Conservation (phyloP, 495 filamentous ascomycete species). For the Podospora pseudocomata region DNA sequence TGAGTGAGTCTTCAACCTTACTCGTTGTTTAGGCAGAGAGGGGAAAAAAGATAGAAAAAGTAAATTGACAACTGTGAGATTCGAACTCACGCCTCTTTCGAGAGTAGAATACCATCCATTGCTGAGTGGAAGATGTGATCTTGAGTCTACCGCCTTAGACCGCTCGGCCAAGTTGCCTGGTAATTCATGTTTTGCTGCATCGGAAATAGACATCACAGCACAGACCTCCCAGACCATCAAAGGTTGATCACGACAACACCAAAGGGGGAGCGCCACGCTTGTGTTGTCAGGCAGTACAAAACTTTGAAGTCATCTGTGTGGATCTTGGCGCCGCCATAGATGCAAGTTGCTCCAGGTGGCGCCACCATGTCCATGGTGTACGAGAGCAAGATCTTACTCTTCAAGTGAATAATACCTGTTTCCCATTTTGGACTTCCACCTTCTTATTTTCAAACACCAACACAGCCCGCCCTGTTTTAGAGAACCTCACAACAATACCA, state of each 20-base stretch:
- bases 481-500: neutral
- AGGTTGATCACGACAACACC: neutral
- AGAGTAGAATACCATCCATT: neutral
- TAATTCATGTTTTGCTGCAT: neutral
- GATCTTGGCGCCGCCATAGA: too few relatives aligned
- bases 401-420: too few relatives aligned
- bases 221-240: neutral
- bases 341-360: too few relatives aligned
- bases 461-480: neutral
- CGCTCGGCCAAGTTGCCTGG: slow-evolving; percentile 5
- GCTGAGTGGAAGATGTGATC: neutral
- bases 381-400: too few relatives aligned
- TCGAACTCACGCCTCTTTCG: slow-evolving; percentile 4
- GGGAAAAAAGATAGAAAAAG: neutral
- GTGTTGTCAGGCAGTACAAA: too few relatives aligned
- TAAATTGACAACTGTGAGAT: slow-evolving; percentile 2
- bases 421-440: too few relatives aligned
- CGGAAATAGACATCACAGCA: neutral
- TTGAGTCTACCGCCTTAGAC: slow-evolving; percentile 5
- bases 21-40: neutral
- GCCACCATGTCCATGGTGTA: too few relatives aligned
- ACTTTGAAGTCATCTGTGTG: too few relatives aligned
- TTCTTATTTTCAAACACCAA: too few relatives aligned
- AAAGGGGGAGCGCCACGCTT: too few relatives aligned
- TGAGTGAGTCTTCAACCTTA: too few relatives aligned